Evolutionary conservation across 352 stramenopile species (phyloP), one percentile per base, ranked within the genome.

Genomic region (Pythium utonaiense): DNA sequence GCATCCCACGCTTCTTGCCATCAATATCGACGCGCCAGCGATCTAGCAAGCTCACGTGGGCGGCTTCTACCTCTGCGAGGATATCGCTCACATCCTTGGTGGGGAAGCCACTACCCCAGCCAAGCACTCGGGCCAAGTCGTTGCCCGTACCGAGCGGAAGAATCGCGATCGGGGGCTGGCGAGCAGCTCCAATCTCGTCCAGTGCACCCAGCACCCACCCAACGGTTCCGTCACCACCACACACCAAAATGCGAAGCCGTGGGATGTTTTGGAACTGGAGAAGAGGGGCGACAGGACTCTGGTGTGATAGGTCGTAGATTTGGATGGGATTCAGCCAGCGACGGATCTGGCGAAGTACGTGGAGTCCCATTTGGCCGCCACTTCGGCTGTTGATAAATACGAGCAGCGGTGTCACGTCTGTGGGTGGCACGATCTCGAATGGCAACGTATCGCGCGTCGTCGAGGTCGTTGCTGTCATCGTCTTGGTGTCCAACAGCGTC

Each of bases 381-480:
- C 89, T 98, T 10, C 90, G 84, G 53, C 89, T 97, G 70, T 98
- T 99, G 47, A 99, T 97, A 73, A 98, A 98, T 12, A 98, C 92
- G 25, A 92, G 65, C 1, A 92, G 69, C 22, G 82, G 82, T 1
- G 79, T 87, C 1, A 64, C 73, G 25, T 79, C 74, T 24, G 74
- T 72, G 3, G 79, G 65, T 1, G 73, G 71, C 1, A 86, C 30
- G 21, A 92, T 76, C 21, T 89, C 70, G 38, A 87, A 91, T 24
- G 79, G 76, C 21, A 89, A 63, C 4, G 34, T 24, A 19, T 67
- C 60, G 25, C 41, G 30, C 6, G 16, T 69, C 64, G 34, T 73
- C 57, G 44, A 40, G 1, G 44, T 51, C 10, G 33, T 57, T 6
- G 45, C 6, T 12, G 47, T 27, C 7, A 24, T 55, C 6, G n/a